Evolutionary conservation across 202 grass and related monocot species (phyloP), one percentile per base, ranked within the genome.

Genomic region (Setaria viridis): DNA sequence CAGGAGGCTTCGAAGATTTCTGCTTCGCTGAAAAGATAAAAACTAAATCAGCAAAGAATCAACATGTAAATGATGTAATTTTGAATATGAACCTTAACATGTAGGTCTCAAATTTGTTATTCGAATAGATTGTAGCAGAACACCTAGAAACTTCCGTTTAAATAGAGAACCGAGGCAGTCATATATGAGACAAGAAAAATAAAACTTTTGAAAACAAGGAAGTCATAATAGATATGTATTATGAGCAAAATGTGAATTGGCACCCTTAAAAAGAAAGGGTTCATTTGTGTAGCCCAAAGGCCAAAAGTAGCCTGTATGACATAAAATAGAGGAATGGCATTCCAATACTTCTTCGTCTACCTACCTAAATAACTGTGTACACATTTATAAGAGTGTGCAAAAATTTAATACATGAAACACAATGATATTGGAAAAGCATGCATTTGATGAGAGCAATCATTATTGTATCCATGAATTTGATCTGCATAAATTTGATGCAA

Each of bases 1-100:
- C 66, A 85, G 72, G 85, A 74, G 56, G 35, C 63, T 82, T 88
- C 2, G 74, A 89, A 55, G 84, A 84, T 72, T 86, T 97, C 49
- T 88, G 95, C 53, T 84, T 91, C 62, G 81, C 88, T 97, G 85
- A 79, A 34, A 89, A 66, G 68, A 62, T 54, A 84, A 64, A 82
- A 77, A 58, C 9, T 56, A 34, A 72, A 53, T 85, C 51, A 85
- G 37, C 32, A 81, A 32, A 42, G 15, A 39, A 55, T 68, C 8
- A 13, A 57, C 11, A 84, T 45, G 49, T 41, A 84, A 69, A 80
- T 29, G 15, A 59, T 43, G 47, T 19, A 13, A 76, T 25, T 67
- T 62, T 69, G 50, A 25, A 32, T 80, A 80, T 42, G 75, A 43
- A 83, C 13, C 16, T 72, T 80, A 70, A 37, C 53, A 80, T 35